A percentile compares a stretch with the other conserved stretches of the same genome.
These are phyloP conservation scores for Neohortaea acidophila DNA, from an alignment of 495 filamentous ascomycete genomes.

Conservation along the genomic window DNA sequence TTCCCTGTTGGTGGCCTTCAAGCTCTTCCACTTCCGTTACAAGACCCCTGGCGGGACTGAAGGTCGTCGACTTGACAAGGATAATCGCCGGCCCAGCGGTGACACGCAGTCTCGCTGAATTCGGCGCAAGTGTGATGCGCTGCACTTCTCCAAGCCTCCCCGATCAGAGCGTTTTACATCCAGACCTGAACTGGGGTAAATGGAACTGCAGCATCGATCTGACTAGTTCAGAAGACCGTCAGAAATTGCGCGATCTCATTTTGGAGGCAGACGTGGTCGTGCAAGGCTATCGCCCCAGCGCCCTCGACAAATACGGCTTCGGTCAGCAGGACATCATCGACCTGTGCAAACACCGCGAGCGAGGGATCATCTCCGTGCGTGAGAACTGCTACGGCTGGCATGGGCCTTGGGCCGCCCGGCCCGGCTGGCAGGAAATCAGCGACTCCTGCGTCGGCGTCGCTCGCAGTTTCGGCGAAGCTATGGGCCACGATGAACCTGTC, in stretches of 20 bases:
- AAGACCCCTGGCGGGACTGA: slow-evolving; percentile 36
- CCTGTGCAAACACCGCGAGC: slow-evolving; percentile 28
- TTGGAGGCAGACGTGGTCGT: slow-evolving; percentile 40
- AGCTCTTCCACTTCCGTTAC: slow-evolving; percentile 27
- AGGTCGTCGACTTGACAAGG: slow-evolving; percentile 42
- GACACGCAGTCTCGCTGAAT: slow-evolving; percentile 36
- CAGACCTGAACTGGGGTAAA: slow-evolving; percentile 43
- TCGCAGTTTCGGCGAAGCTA: slow-evolving; percentile 46
- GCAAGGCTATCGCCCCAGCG: slow-evolving; percentile 38
- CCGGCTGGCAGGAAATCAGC: slow-evolving; percentile 41
- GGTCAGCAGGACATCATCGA: slow-evolving; percentile 33
- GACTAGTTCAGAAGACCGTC: slow-evolving; percentile 25
- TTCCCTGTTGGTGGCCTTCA: slow-evolving; percentile 20
- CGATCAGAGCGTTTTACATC: slow-evolving; percentile 32
- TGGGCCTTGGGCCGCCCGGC: slow-evolving; percentile 34
- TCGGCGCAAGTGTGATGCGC: slow-evolving; percentile 46
- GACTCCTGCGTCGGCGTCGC: slow-evolving; percentile 26
- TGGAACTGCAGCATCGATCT: slow-evolving; percentile 38
- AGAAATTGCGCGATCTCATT: slow-evolving; percentile 31
- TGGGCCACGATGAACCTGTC: slow-evolving; percentile 55
- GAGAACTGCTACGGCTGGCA: slow-evolving; percentile 44
- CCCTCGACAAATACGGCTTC: slow-evolving; percentile 37
- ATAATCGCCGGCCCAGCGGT: slow-evolving; percentile 46
- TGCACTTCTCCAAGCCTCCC: slow-evolving; percentile 37
- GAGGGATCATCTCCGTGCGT: slow-evolving; percentile 34